phyloP scores from a whole-genome alignment of 345 rosid genomes.

The Corymbia maculata region DNA sequence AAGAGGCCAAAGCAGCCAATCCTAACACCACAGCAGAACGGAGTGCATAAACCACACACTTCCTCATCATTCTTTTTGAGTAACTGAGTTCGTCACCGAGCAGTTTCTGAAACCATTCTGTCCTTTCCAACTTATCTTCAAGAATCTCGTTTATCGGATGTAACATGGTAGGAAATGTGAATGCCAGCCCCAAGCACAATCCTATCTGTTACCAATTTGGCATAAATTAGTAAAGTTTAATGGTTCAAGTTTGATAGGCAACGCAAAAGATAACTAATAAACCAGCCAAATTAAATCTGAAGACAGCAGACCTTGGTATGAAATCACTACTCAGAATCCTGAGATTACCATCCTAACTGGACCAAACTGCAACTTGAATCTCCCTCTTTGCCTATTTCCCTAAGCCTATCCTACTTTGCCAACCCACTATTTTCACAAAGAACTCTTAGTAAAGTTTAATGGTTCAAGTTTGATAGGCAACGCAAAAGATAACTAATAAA shows the following conservation, averaged over 20 bases:
- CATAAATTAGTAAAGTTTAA: background rate
- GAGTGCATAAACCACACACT: constrained; percentile 14
- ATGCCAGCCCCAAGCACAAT: constrained; percentile 68
- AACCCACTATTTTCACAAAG: background rate
- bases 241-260: background rate
- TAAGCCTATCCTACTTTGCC: background rate
- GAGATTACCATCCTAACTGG: background rate
- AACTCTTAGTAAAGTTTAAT: background rate
- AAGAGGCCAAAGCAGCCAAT: constrained; percentile 54
- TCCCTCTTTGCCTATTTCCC: background rate
- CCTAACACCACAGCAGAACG: constrained; percentile 49
- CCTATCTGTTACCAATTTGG: constrained; percentile 48
- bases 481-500: background rate
- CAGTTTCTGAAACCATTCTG: constrained; percentile 29
- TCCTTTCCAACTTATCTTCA: constrained; percentile 54
- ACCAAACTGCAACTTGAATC: background rate
- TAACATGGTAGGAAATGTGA: constrained; percentile 85
- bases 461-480: background rate
- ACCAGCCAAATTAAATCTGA: background rate
- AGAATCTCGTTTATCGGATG: constrained; percentile 82
- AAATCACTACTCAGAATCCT: background rate
- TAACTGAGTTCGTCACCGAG: constrained; percentile 8
- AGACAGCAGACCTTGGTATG: background rate
- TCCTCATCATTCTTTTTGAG: constrained; percentile 21
- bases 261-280: background rate